These are phyloP conservation scores for Boletus sp. DNA, from an alignment of 768 basidiomycete species.

Conservation along the genomic window DNA sequence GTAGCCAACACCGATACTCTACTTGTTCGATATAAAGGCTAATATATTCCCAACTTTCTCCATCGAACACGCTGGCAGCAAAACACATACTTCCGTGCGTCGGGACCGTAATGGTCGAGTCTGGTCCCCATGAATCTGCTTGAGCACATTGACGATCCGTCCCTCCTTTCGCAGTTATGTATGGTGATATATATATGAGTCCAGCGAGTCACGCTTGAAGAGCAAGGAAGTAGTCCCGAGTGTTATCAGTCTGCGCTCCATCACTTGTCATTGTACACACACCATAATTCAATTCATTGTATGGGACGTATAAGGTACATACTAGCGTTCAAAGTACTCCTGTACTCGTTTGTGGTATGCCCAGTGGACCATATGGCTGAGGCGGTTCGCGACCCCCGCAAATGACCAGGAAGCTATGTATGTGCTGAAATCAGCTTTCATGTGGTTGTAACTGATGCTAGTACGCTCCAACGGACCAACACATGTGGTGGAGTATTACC, in stretches of 20 bases:
- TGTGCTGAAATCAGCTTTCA: no score
- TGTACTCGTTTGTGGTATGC: no score
- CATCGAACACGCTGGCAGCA: background rate
- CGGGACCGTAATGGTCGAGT: background rate
- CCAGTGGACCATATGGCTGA: no score
- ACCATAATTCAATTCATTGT: no score
- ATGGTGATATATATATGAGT: background rate
- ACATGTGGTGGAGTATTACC: background rate
- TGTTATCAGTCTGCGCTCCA: conserved; percentile 5
- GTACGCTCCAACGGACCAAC: no score
- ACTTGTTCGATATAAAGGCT: background rate
- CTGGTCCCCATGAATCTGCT: conserved; percentile 17
- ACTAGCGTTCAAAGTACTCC: no score
- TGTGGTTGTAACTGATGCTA: no score
- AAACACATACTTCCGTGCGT: background rate
- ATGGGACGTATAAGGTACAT: no score
- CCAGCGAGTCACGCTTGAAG: background rate
- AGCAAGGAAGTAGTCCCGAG: background rate
- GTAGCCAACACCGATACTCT: background rate
- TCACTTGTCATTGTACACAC: no score
- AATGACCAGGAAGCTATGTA: no score
- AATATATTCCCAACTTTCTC: background rate
- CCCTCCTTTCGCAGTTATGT: conserved; percentile 14
- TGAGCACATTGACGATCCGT: conserved; percentile 8
- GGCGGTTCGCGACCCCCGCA: no score